Evolutionary conservation across 768 basidiomycete species (phyloP), one percentile per base, ranked within the genome.

Genomic region (Leucocoprinus leucothites): DNA sequence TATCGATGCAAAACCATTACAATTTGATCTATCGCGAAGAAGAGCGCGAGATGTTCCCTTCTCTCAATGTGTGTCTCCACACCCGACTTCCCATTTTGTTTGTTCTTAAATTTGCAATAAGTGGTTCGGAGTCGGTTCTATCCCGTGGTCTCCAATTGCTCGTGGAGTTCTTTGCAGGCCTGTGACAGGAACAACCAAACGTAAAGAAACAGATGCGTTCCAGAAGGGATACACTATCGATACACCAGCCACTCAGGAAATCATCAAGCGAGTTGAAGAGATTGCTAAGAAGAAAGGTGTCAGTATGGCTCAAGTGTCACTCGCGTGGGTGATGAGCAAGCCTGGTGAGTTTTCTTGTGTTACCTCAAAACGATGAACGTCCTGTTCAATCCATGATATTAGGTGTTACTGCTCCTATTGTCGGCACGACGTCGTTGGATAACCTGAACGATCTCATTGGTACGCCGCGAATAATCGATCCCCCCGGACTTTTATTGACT

Each of bases 1-100:
- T 86, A 58, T 81, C 82, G 1, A 84, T 87, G 84, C 84, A 86
- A 68, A 86, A 86, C 61, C 80, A 82, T 59, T 78, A 86, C 63
- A 81, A 66, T 53, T 66, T 84, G 19, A 60, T 82, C 9, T 87
- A 87, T 61, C 71, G 85, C 7, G 85, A 87, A 63, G 85, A 87
- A 64, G 84, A 82, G 58, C 69, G 81, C 0, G 81, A 82, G 58
- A 80, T 83, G 77, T 79, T 83, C 59, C 85, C 85, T 0, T 78
- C 76, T 0, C 65, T 82, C 42, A 81, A 81, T 70, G 81, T 78
- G 25, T 28, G 49, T 16, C n/a, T 45, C 9, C 19, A 19, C 28
- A 14, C 21, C 3, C 4, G 18, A 9, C 16, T 7, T 1, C 11
- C 22, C 11, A 16, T 11, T 4, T n/a, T 5, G 1, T 9, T 22